These are phyloP conservation scores for Cryphonectria parasitica DNA, from an alignment of 2,329 filamentous ascomycete genomes.

Conservation along the genomic window DNA sequence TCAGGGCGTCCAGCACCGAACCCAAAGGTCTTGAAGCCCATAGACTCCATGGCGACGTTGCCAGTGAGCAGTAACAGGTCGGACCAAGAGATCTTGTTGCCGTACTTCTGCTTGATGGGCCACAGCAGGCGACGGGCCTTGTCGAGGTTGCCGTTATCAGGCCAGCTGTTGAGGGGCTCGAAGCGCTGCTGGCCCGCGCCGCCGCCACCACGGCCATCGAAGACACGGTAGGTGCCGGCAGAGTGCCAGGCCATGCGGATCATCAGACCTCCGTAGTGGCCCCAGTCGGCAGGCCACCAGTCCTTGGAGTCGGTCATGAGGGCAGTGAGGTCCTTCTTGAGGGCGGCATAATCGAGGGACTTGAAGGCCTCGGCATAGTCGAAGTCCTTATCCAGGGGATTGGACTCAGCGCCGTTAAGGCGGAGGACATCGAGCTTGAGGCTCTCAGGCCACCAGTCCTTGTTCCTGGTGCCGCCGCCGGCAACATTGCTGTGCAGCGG, in stretches of 20 bases:
- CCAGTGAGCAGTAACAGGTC: slow-evolving; percentile 71
- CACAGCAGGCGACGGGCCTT: slow-evolving; percentile 76
- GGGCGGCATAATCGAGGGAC: slow-evolving; percentile 67
- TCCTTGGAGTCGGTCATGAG: slow-evolving; percentile 80
- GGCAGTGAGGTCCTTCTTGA: slow-evolving; percentile 74
- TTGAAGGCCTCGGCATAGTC: slow-evolving; percentile 76
- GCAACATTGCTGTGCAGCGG: slow-evolving; percentile 43
- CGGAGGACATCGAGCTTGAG: slow-evolving; percentile 73
- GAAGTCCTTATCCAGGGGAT: slow-evolving; percentile 68
- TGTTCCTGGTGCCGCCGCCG: slow-evolving; percentile 69
- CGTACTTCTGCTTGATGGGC: slow-evolving; percentile 82
- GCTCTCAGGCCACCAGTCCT: slow-evolving; percentile 75
- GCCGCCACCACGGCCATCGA: slow-evolving; percentile 75
- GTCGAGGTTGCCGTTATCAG: slow-evolving; percentile 74
- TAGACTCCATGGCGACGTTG: slow-evolving; percentile 74
- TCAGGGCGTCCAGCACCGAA: slow-evolving; percentile 72
- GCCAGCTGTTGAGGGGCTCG: slow-evolving; percentile 71
- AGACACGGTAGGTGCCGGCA: slow-evolving; percentile 76
- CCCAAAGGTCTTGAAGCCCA: slow-evolving; percentile 71
- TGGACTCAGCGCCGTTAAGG: slow-evolving; percentile 66
- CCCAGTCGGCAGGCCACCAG: slow-evolving; percentile 82
- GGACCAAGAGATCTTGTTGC: slow-evolving; percentile 77
- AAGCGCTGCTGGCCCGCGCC: slow-evolving; percentile 75
- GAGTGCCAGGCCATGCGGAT: slow-evolving; percentile 83
- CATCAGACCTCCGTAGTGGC: slow-evolving; percentile 80